phyloP scores from a whole-genome alignment of 495 filamentous ascomycete species.

The Aspergillus saccharolyticus region DNA sequence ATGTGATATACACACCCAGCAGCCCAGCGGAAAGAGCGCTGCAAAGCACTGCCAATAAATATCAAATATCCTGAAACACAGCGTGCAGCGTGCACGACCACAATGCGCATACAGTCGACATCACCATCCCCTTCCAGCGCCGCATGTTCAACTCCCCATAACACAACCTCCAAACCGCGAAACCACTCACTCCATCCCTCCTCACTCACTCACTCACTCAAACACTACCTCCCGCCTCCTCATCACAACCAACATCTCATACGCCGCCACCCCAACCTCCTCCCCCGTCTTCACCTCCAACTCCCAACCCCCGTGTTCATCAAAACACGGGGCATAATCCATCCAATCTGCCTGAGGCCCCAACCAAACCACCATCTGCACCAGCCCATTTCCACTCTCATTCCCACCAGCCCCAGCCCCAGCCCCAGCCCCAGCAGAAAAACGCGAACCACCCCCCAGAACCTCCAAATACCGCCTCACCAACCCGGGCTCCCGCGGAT shows the following conservation, averaged over 20 bases:
- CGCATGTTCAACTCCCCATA: neutral
- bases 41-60: too few relatives aligned
- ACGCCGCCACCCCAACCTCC: conserved; percentile 28
- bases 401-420: too few relatives aligned
- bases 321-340: conserved; percentile 35
- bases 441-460: conserved; percentile 19
- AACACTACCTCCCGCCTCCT: neutral
- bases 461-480: conserved; percentile 39
- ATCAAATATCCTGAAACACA: too few relatives aligned
- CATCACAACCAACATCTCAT: conserved; percentile 28
- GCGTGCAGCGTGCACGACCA: too few relatives aligned
- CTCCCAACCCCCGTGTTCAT: conserved; percentile 12
- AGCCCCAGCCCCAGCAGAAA: too few relatives aligned
- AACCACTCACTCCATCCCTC: too few relatives aligned
- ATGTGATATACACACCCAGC: too few relatives aligned
- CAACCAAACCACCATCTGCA: conserved; percentile 45
- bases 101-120: too few relatives aligned
- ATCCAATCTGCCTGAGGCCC: conserved; percentile 46
- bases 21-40: too few relatives aligned
- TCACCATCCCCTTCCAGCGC: too few relatives aligned
- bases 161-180: neutral
- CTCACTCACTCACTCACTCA: neutral
- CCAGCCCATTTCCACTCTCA: too few relatives aligned
- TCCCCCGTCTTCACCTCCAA: conserved; percentile 22
- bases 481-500: conserved; percentile 46